These are phyloP conservation scores for Rosa chinensis DNA, from an alignment of 306 rosid genomes.

Conservation along the genomic window DNA sequence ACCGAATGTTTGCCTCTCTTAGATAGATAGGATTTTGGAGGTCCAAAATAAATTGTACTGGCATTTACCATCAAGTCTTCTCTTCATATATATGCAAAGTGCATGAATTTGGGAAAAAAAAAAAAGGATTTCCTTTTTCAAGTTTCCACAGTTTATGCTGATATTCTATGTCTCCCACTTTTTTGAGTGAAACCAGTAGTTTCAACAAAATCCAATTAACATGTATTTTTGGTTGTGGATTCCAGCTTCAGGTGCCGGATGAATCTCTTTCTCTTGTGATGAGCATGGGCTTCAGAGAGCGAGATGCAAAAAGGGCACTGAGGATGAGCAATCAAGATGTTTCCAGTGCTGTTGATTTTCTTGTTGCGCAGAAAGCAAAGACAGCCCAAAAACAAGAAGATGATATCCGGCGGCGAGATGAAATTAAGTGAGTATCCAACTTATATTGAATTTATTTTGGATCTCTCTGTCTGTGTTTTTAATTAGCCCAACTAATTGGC, in stretches of 20 bases:
- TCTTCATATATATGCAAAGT: not conserved
- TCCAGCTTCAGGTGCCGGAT: constrained; percentile 83
- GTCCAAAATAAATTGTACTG: not conserved
- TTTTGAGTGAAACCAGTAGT: not conserved
- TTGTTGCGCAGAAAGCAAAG: constrained; percentile 63
- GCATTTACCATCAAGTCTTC: not conserved
- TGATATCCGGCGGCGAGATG: constrained; percentile 46
- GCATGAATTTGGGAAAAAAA: not conserved
- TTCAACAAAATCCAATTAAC: not conserved
- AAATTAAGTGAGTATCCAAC: constrained; percentile 54
- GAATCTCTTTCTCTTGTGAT: constrained; percentile 80
- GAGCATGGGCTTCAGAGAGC: constrained; percentile 82
- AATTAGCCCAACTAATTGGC: constrained; percentile 25
- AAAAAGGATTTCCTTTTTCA: not conserved
- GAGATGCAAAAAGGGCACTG: constrained; percentile 73
- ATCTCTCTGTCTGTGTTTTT: constrained; percentile 18
- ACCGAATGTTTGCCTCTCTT: not conserved
- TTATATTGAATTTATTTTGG: not conserved
- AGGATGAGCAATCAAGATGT: constrained; percentile 91
- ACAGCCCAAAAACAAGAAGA: constrained; percentile 56
- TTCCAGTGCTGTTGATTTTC: constrained; percentile 77
- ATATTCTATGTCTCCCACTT: not conserved
- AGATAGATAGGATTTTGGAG: not conserved
- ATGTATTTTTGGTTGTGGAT: constrained; percentile 21
- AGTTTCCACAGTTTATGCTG: not conserved